Conservation (phyloP, 306 rosid genomes). For the Cajanus cajan region DNA sequence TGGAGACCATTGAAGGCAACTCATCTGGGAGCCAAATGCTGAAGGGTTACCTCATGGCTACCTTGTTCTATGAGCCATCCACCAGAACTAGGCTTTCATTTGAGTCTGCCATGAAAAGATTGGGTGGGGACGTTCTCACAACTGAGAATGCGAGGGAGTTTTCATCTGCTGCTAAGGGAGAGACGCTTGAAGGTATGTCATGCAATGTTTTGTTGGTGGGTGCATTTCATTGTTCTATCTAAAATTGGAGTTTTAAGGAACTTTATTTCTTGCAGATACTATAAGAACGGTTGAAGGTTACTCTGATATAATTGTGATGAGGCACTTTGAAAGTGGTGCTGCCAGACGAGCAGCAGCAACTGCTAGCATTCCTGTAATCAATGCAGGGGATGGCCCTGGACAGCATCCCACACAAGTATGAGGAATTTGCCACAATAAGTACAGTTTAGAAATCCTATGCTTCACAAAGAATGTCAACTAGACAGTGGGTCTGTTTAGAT, state of each 20-base stretch:
- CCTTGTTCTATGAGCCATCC: slow-evolving; percentile 91
- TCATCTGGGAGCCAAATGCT: slow-evolving; percentile 77
- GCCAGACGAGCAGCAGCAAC: slow-evolving; percentile 84
- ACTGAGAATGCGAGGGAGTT: slow-evolving; percentile 97
- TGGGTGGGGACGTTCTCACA: slow-evolving; percentile 94
- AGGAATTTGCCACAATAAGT: neutral
- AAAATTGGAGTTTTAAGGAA: slow-evolving; percentile 1
- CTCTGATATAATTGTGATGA: slow-evolving; percentile 85
- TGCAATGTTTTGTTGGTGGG: neutral
- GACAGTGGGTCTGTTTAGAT: too few relatives aligned
- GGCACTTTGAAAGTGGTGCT: slow-evolving; percentile 97
- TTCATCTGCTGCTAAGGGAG: slow-evolving; percentile 95
- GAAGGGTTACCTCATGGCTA: slow-evolving; percentile 92
- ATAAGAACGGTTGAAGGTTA: slow-evolving; percentile 90
- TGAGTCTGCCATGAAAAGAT: slow-evolving; percentile 93
- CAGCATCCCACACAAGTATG: slow-evolving; percentile 91
- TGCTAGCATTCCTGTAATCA: slow-evolving; percentile 79
- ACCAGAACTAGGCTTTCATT: slow-evolving; percentile 95
- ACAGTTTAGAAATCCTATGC: neutral
- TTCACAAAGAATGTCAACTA: neutral
- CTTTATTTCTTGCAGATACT: slow-evolving; percentile 59
- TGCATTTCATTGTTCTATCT: neutral
- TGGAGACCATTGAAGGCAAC: slow-evolving; percentile 71
- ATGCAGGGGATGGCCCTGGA: slow-evolving; percentile 99
- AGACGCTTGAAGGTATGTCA: slow-evolving; percentile 78